A percentile compares a stretch with the other conserved stretches of the same genome.
Conservation (phyloP, 2,329 filamentous ascomycete genomes). For the Periconia sp. region DNA sequence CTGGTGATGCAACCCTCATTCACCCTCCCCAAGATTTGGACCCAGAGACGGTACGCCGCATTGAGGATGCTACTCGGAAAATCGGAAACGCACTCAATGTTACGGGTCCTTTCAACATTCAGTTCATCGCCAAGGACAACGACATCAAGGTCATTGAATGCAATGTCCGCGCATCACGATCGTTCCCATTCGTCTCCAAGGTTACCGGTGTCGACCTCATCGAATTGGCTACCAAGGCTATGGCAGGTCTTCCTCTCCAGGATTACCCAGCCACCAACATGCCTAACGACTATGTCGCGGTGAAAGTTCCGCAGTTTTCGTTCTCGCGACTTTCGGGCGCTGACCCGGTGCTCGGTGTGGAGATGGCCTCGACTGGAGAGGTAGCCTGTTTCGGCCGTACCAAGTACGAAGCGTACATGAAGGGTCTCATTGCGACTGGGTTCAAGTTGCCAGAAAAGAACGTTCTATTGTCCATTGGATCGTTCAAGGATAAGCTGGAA, state of each 20-base stretch:
- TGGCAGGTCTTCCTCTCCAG: constrained; percentile 79
- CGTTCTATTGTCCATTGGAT: constrained; percentile 91
- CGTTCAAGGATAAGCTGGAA: constrained; percentile 97
- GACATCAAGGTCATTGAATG: constrained; percentile 99
- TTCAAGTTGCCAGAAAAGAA: constrained; percentile 97
- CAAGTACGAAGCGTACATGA: constrained; percentile 97
- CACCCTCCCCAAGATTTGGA: constrained; percentile 92
- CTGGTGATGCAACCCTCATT: constrained; percentile 94
- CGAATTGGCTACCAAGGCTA: constrained; percentile 97
- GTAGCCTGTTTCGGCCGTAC: constrained; percentile 94
- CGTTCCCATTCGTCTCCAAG: constrained; percentile 98
- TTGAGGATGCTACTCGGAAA: constrained; percentile 93
- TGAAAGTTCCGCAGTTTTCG: constrained; percentile 98
- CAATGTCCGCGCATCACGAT: constrained; percentile 93
- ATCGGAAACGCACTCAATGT: constrained; percentile 93
- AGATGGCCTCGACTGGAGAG: constrained; percentile 99
- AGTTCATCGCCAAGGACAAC: constrained; percentile 99
- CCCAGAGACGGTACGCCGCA: constrained; percentile 82
- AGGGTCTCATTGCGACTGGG: constrained; percentile 91
- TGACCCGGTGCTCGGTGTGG: constrained; percentile 93
- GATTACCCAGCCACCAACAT: constrained; percentile 80
- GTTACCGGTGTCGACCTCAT: constrained; percentile 97
- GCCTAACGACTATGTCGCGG: constrained; percentile 81
- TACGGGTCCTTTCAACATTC: constrained; percentile 97
- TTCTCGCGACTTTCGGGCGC: constrained; percentile 96